Evolutionary conservation across 441 rosid genomes (phyloP).

Genomic region (Pelargonium citronellum): DNA sequence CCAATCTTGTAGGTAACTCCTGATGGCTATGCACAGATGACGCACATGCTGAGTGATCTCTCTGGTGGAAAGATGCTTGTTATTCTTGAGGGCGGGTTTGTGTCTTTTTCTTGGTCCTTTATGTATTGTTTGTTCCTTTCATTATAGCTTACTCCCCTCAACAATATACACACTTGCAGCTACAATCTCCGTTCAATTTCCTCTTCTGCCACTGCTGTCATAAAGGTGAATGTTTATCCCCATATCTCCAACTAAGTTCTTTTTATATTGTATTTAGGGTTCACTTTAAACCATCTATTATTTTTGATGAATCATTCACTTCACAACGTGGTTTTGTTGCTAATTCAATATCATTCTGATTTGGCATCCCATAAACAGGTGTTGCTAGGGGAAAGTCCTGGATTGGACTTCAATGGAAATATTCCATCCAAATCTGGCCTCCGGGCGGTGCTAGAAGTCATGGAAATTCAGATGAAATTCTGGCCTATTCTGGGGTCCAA

Average conservation of each 20-base stretch:
- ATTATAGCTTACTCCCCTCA: neutral
- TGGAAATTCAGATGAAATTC: constrained; percentile 70
- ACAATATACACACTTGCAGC: constrained; percentile 38
- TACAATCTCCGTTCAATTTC: constrained; percentile 96
- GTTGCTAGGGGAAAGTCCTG: constrained; percentile 64
- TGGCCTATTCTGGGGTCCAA: constrained; percentile 61
- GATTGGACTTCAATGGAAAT: constrained; percentile 30
- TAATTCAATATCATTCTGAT: constrained; percentile 19
- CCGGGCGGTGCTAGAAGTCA: constrained; percentile 65
- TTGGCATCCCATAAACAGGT: constrained; percentile 38
- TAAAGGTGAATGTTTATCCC: constrained; percentile 52
- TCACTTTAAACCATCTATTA: too few relatives aligned
- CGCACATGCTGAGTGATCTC: constrained; percentile 57
- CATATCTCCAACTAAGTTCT: neutral
- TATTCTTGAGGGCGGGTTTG: constrained; percentile 96
- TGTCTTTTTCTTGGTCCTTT: constrained; percentile 18
- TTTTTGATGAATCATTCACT: neutral
- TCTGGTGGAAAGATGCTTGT: constrained; percentile 83
- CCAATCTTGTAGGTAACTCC: constrained; percentile 64
- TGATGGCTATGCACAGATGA: constrained; percentile 82
- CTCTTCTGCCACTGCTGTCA: constrained; percentile 86
- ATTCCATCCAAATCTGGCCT: constrained; percentile 65
- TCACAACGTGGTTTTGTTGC: neutral
- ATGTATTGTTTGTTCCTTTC: constrained; percentile 14
- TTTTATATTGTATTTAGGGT: too few relatives aligned